These are phyloP conservation scores for Arabidopsis arenosa DNA, from an alignment of 345 rosid genomes.

Conservation along the genomic window DNA sequence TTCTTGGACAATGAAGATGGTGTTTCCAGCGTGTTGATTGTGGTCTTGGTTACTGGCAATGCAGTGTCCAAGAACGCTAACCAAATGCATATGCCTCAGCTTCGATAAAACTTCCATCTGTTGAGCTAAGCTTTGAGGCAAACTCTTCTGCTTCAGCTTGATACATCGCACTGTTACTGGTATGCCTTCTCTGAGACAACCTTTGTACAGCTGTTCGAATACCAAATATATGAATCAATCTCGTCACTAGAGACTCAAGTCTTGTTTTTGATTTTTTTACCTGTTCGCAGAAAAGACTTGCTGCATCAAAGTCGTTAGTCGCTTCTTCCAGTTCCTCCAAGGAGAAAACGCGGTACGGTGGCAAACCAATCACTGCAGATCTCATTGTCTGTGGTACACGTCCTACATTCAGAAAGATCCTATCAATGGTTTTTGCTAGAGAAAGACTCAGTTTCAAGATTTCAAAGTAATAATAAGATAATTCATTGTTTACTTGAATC, in stretches of 20 bases:
- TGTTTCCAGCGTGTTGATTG: slow-evolving; percentile 53
- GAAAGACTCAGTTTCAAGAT: slow-evolving; percentile 25
- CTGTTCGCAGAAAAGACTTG: slow-evolving; percentile 64
- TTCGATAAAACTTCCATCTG: slow-evolving; percentile 82
- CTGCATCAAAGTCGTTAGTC: slow-evolving; percentile 73
- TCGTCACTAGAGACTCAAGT: neutral
- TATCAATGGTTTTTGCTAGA: slow-evolving; percentile 2
- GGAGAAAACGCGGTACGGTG: slow-evolving; percentile 67
- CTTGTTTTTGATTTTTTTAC: slow-evolving; percentile 28
- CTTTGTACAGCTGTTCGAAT: slow-evolving; percentile 68
- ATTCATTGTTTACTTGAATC: slow-evolving; percentile 62
- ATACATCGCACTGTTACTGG: slow-evolving; percentile 66
- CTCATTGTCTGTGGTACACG: slow-evolving; percentile 88
- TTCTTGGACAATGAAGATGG: slow-evolving; percentile 73
- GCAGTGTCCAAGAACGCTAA: slow-evolving; percentile 87
- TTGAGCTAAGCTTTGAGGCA: slow-evolving; percentile 66
- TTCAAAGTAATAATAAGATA: neutral
- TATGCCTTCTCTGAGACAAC: slow-evolving; percentile 68
- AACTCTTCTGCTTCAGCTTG: slow-evolving; percentile 72
- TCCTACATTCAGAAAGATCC: slow-evolving; percentile 51
- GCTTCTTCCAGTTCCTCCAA: slow-evolving; percentile 90
- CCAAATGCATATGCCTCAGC: slow-evolving; percentile 85
- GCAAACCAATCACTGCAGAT: slow-evolving; percentile 80
- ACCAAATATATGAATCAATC: slow-evolving; percentile 18
- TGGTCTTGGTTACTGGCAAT: slow-evolving; percentile 74